These are phyloP conservation scores for Saccharomyces hybrid DNA, from an alignment of 1,139 yeast genomes.

Conservation along the genomic window DNA sequence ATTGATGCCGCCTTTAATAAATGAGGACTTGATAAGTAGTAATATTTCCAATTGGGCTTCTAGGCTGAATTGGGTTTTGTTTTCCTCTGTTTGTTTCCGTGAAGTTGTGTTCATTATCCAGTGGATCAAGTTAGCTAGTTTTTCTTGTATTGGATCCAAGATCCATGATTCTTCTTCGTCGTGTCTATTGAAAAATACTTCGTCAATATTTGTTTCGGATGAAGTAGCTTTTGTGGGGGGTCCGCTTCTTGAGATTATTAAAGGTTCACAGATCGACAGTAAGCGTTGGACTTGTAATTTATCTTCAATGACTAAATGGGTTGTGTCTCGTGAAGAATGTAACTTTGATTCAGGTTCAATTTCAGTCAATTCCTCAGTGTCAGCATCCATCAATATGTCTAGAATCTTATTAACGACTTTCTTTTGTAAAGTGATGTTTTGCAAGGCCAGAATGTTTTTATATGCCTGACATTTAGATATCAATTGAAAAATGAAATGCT, in stretches of 20 bases:
- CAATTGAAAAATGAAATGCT: constrained; percentile 8
- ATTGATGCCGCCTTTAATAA: constrained; percentile 48
- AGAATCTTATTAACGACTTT: constrained; percentile 14
- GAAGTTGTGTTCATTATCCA: constrained; percentile 13
- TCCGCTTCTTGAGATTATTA: constrained; percentile 8
- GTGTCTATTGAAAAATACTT: constrained; percentile 5
- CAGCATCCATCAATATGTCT: constrained; percentile 8
- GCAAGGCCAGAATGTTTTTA: constrained; percentile 16
- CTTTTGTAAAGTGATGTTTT: constrained; percentile 14
- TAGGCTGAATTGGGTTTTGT: constrained; percentile 44
- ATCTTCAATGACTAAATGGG: not conserved
- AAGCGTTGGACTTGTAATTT: constrained; percentile 15
- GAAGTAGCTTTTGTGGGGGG: not conserved
- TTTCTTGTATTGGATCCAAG: constrained; percentile 45
- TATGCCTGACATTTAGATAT: constrained; percentile 21
- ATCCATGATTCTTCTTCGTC: constrained; percentile 19
- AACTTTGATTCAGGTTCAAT: constrained; percentile 11
- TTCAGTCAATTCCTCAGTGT: not conserved
- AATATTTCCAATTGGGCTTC: constrained; percentile 41
- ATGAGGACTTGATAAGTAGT: constrained; percentile 47
- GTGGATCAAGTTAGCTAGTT: constrained; percentile 49
- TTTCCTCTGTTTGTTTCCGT: constrained; percentile 34
- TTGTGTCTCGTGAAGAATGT: not conserved
- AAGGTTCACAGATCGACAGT: constrained; percentile 21
- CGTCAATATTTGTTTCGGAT: not conserved